Evolutionary conservation across 257 asterid species (phyloP), one percentile per base, ranked within the genome.

Genomic region (Anisodus acutangulus): DNA sequence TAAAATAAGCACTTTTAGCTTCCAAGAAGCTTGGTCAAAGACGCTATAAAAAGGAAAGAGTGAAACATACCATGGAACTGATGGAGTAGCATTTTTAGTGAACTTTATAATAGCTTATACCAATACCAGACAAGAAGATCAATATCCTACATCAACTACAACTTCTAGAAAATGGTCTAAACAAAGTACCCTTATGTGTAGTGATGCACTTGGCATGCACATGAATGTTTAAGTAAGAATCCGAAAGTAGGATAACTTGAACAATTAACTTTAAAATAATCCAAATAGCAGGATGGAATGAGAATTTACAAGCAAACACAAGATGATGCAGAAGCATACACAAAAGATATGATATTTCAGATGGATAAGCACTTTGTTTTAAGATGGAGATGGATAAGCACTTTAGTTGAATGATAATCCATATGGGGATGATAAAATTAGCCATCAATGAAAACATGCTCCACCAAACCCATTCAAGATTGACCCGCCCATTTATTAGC

Each of bases 271-370:
- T 9, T 0, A 9, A 39, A 39, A 1, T 1, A 71, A 71, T 5
- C 19, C 3, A 74, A 74, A 19, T 71, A 3, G 80, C 41, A 74
- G 60, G 80, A 74, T 19, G 80, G 80, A 47, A 47, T 74, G 43
- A 74, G 12, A 47, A 49, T 19, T 9, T 72, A 49, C 80, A 5
- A n/a, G 80, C 19, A 47, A 72, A 19, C 3, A 72, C 10, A 10
- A 3, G 43, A 49, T 53, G 4, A 47, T 47, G 43, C 59, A 11
- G 43, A 72, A 47, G 80, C 41, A 72, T 47, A 3, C 39, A 10
- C 59, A 47, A 8, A 74, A 45, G 80, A 72, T 9, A 17, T 19
- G 57, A 71, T 71, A 45, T n/a, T 9, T 71, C 5, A 71, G 39
- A 43, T 0, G n/a, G 80, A 45, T 47, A 45, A 47, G 58, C 80